These are phyloP conservation scores for Vitis hybrid DNA, from an alignment of 177 flowering plant genomes.

Conservation along the genomic window DNA sequence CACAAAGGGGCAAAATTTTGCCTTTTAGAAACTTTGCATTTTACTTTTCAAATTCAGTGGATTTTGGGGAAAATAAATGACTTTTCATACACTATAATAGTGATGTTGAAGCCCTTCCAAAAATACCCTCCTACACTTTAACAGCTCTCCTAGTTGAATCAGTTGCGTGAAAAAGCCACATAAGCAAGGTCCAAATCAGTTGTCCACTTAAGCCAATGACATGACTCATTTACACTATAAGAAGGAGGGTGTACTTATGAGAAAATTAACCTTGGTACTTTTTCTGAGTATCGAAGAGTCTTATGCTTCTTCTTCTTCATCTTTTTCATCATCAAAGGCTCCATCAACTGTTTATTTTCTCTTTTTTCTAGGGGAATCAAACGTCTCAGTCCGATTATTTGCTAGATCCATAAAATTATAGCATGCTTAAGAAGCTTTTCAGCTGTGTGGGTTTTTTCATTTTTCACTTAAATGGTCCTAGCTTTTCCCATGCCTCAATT, in stretches of 20 bases:
- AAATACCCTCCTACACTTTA: too few species aligned
- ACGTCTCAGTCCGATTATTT: conserved; percentile 60
- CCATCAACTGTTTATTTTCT: conserved; percentile 1
- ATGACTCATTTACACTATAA: neutral
- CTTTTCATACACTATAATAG: too few species aligned
- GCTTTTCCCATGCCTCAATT: conserved; percentile 11
- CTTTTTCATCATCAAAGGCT: neutral
- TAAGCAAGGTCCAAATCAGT: too few species aligned
- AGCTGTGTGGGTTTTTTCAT: neutral
- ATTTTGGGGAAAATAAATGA: too few species aligned
- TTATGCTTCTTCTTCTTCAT: neutral
- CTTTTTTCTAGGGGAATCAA: conserved; percentile 57
- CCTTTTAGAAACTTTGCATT: too few species aligned
- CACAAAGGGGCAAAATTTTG: too few species aligned
- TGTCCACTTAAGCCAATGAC: too few species aligned
- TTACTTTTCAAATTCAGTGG: too few species aligned
- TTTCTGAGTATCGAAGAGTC: conserved; percentile 5
- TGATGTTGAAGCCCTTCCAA: too few species aligned
- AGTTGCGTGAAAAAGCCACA: too few species aligned
- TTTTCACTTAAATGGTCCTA: conserved; percentile 10
- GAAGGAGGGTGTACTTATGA: neutral
- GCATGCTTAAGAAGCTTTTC: neutral
- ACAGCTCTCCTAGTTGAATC: too few species aligned
- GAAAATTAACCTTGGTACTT: conserved; percentile 5
- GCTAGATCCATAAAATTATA: neutral